Evolutionary conservation across 768 basidiomycete genomes (phyloP), one percentile per base, ranked within the genome.

Genomic region (Boletus subparvulus): DNA sequence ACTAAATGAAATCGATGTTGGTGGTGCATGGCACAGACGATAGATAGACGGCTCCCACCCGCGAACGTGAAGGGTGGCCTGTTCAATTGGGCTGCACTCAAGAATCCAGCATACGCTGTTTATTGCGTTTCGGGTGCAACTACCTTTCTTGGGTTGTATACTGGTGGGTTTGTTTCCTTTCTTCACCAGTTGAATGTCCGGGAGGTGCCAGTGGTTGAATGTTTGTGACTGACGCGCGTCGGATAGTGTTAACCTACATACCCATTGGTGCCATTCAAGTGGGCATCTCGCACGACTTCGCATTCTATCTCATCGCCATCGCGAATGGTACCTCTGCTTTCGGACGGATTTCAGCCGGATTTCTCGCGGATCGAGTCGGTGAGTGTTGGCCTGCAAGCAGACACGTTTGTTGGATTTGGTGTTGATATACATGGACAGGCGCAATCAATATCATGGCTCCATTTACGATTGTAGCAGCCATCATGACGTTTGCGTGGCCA

Each of bases 401-500:
- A 42, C 19, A 39, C 6, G 17, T 36, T 3, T 19, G 32, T 40
- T 9, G 14, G 30, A 13, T n/a, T 9, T n/a, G n/a, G 17, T 24
- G 3, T 16, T 53, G 6, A 56, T 28, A 12, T 26, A 4, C 9
- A 28, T 33, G 42, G 26, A 30, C 17, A 85, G 90, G 90, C 16
- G 69, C 82, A 0, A 74, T 90, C 60, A 92, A 87, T 58, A 74
- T 87, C 32, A 85, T 91, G 78, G 80, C 79, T 12, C 86, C 88
- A 0, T 83, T 84, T 35, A 85, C 83, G 1, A 54, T 78, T 17
- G 40, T 80, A 1, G 82, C 85, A 0, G 86, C 80, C 0, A 68
- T 83, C 30, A 63, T 86, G 43, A 88, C 89, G 0, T 84, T 84
- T 61, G 74, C 75, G 4, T 93, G 91, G 92, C 91, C 90, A 1